Base-by-base conservation (phyloP, 2,329 filamentous ascomycete genomes). In the Rhynchosporium secalis region DNA sequence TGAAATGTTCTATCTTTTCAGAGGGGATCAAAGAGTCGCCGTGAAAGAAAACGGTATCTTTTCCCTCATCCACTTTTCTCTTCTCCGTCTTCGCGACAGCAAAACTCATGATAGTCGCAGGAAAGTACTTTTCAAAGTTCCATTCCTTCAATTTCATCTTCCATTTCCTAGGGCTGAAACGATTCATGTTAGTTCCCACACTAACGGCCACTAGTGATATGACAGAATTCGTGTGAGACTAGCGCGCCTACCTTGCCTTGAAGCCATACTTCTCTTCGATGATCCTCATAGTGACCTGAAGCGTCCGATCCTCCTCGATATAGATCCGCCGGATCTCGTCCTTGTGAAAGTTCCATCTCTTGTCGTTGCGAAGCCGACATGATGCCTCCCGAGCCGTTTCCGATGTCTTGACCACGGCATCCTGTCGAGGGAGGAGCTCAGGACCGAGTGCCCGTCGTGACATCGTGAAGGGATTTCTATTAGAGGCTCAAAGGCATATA, bases 341-440 rank as follows among this genome's bases (percentile, higher is more conserved):
- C 51, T 62, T 64, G 28, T 56, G 49, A 12, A 49, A 52, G 8
- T 62, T 61, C 62, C 62, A 64, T 48, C 61, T 64, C 60, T 59
- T 61, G 56, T 64, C 59, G 26, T 62, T 64, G n/a, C 59, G 55
- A 43, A 47, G 40, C 47, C 57, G 57, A 49, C 57, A 59, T 15
- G 57, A 59, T 29, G 57, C 57, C 46, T 59, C 57, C 36, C 57
- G 46, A 41, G 57, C 38, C 36, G 57, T 59, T 46, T 59, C 57
- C 43, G 57, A 59, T 38, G 57, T 59, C 57, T 59, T 59, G 28
- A 59, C 47, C 15, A 59, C 57, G 46, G 57, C 47, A 33, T 59
- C 57, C 46, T 59, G 46, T 46, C 46, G 46, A 52, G 47, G 57
- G 57, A 52, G 57, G 46, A 59, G 46, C 46, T 59, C 57, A 45